Evolutionary conservation across 2,329 filamentous ascomycete genomes (phyloP).

Genomic region (Didymella exigua): DNA sequence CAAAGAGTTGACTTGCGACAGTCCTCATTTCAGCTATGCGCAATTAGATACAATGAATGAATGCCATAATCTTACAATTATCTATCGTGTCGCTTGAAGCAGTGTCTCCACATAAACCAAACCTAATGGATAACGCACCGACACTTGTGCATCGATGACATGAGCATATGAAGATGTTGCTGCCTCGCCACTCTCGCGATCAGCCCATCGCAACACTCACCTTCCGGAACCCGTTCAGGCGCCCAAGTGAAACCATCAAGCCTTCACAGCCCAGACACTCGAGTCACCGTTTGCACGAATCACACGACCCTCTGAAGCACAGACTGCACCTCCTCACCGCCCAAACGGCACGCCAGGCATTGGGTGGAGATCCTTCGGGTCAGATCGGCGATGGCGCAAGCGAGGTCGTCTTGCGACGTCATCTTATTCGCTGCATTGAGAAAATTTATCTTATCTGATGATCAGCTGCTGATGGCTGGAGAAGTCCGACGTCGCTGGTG

Average conservation of each 20-base stretch:
- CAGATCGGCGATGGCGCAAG: conserved; percentile 4
- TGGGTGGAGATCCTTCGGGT: conserved; percentile 12
- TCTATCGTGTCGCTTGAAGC: too few species aligned
- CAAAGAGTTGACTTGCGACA: background rate
- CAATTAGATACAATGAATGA: conserved; percentile 8
- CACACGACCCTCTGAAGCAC: background rate
- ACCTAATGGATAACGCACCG: background rate
- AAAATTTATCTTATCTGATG: conserved; percentile 14
- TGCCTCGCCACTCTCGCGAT: background rate
- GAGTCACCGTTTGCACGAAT: background rate
- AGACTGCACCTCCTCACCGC: background rate
- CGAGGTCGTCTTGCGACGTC: background rate
- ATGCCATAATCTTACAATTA: background rate
- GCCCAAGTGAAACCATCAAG: background rate
- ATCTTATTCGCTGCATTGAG: background rate
- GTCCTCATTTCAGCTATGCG: background rate
- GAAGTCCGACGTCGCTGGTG: background rate
- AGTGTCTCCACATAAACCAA: background rate
- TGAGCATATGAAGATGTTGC: background rate
- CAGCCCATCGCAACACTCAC: background rate
- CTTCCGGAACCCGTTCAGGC: background rate
- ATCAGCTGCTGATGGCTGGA: background rate
- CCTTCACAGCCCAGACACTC: background rate
- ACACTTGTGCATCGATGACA: background rate
- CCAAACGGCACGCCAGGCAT: conserved; percentile 1